Base-by-base conservation (phyloP, 1,284 basidiomycete genomes). In the Microstroma glucosiphilum region DNA sequence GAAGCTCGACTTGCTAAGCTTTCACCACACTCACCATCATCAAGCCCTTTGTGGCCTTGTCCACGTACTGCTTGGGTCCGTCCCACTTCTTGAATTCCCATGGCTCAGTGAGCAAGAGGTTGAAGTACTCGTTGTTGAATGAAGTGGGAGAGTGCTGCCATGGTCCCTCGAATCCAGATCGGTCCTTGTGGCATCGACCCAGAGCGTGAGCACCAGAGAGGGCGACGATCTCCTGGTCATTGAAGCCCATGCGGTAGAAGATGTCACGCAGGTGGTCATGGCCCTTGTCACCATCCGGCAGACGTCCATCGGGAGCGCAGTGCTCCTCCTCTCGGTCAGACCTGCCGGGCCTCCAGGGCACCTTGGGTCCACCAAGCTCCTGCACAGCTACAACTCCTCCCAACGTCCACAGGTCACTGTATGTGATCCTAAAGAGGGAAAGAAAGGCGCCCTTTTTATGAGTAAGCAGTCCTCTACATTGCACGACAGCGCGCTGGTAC, bases 131-230 rank as follows among this genome's bases (percentile, higher is more conserved):
- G 82, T 96, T 96, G 56, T 89, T 89, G 79, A 96, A 82, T 13
- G 89, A 89, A 15, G 85, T 90, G 9, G 90, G 90, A n/a, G 67
- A 65, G 58, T 68, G 64, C 19, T 66, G 69, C 76, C 76, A 78
- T 11, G 76, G 75, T 11, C 76, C 75, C 8, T 77, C 72, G 63
- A 77, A 77, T 42, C 77, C 78, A 6, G 78, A 80, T 60, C 77
- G 73, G 66, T 79, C 85, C 64, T 82, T 69, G 83, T 97, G 94
- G 85, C 92, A 94, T 78, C 94, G 89, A 51, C 93, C 93, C 57
- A 97, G 86, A 66, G 92, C 92, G 80, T 98, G 94, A 53, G 91
- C 93, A 71, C 94, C 94, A 40, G 86, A 86, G 69, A 98, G 88
- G 59, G 93, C 92, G 62, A 96, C 93, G 64, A 78, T 80, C 70